phyloP scores from a whole-genome alignment of 2,329 filamentous ascomycete species.

The Neofusicoccum parvum region DNA sequence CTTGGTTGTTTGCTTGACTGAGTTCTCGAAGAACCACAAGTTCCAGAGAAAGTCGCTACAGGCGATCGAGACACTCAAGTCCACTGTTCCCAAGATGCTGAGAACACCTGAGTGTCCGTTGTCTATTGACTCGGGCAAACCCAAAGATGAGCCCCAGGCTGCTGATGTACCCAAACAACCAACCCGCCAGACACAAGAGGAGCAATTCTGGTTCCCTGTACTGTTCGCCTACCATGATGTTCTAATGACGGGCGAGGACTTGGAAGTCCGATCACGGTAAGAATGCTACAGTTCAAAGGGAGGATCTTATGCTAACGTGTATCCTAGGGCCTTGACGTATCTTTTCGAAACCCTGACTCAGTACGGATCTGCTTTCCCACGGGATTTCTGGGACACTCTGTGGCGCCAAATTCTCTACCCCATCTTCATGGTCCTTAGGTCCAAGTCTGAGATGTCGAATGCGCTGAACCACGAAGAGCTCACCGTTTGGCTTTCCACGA shows the following conservation, averaged over 20 bases:
- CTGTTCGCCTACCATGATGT: slow-evolving; percentile 98
- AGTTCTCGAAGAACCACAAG: slow-evolving; percentile 97
- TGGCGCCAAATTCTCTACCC: slow-evolving; percentile 97
- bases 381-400: slow-evolving; percentile 97
- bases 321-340: slow-evolving; percentile 75
- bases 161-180: slow-evolving; percentile 62
- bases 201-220: slow-evolving; percentile 98
- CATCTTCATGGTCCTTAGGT: slow-evolving; percentile 97
- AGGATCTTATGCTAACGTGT: neutral
- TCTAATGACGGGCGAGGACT: slow-evolving; percentile 96
- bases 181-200: slow-evolving; percentile 84
- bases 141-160: slow-evolving; percentile 50
- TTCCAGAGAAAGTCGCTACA: slow-evolving; percentile 99
- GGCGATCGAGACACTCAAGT: slow-evolving; percentile 92
- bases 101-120: slow-evolving; percentile 93
- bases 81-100: slow-evolving; percentile 91
- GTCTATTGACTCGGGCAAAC: slow-evolving; percentile 63
- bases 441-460: slow-evolving; percentile 94
- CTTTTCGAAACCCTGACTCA: slow-evolving; percentile 91
- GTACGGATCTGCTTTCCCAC: slow-evolving; percentile 87
- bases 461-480: slow-evolving; percentile 94
- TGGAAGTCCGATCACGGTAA: slow-evolving; percentile 80
- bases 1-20: slow-evolving; percentile 90
- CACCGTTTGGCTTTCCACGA: slow-evolving; percentile 97
- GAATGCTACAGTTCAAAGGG: neutral